A percentile compares a stretch with the other conserved stretches of the same genome.
phyloP scores from a whole-genome alignment of 345 rosid species.

The Syzygium aqueum region DNA sequence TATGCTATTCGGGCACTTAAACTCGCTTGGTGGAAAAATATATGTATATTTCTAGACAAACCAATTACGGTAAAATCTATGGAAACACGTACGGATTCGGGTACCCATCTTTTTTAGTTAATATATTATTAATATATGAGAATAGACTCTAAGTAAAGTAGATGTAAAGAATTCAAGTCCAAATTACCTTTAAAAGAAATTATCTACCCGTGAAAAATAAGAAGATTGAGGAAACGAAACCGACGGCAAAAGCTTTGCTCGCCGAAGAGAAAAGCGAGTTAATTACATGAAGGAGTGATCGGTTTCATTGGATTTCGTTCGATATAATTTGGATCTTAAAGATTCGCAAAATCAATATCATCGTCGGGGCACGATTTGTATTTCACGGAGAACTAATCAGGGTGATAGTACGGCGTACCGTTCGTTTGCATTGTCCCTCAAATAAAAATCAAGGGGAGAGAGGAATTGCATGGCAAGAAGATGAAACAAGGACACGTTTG shows the following conservation, averaged over 20 bases:
- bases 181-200: background rate
- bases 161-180: background rate
- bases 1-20: no score
- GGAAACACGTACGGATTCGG: no score
- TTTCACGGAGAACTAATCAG: background rate
- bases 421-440: background rate
- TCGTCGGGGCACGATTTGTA: fast-evolving
- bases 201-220: fast-evolving
- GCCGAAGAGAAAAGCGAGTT: no score
- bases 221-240: background rate
- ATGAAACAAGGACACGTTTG: background rate
- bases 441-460: background rate
- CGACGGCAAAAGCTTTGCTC: background rate
- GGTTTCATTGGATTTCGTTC: no score
- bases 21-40: no score
- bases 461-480: background rate
- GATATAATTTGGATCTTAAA: background rate
- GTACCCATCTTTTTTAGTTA: no score
- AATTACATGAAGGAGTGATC: no score
- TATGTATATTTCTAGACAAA: no score
- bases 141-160: no score
- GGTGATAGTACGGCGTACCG: no score
- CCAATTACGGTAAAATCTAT: no score
- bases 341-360: background rate
- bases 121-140: no score